Base-by-base conservation (phyloP, 345 rosid genomes). In the Linum usitatissimum region DNA sequence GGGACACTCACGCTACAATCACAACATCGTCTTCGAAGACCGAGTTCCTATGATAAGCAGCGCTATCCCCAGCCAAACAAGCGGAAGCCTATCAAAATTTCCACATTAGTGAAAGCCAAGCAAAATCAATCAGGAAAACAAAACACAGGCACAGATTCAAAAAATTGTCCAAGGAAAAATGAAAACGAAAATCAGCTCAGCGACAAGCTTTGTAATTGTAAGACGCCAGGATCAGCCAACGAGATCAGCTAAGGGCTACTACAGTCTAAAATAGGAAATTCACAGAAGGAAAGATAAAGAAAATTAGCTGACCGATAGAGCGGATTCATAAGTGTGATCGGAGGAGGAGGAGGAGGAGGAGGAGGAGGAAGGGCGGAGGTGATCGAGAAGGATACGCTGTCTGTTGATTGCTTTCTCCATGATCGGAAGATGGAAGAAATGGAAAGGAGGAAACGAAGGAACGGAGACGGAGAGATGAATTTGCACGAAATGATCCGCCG, bases 371-470 rank as follows among this genome's bases (percentile, higher is more conserved):
- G 93, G 96, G 36, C 65, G 80, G 34, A 93, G 74, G 71, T 90
- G 99, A 63, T 76, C 71, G 68, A 93, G 85, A 70, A 93, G 72
- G 70, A 93, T 69, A 70, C 71, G 78, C 68, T 90, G 96, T 61
- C 99, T 83, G 78, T 80, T 79, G n/a, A 77, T 6, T 30, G 96
- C 96, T 74, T 71, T 87, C 61, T 93, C 96, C 99, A 89, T 73
- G 14, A 15, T 15, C 51, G 15, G 51, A 45, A 10, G 51, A 45
- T 3, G 28, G 51, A 45, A 10, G 38, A 34, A 1, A 34, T 3
- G 17, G 51, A 7, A 45, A 45, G 13, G 17, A 15, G 51, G 15
- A 45, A 3, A 45, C 17, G 51, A 45, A 5, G 38, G 38, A 34
- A 34, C 6, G 6, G 38, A 34, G 1, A 7, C 38, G 38, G 38